Evolutionary conservation across 2,329 filamentous ascomycete species (phyloP).

Genomic region (Pseudogymnoascus sp.): DNA sequence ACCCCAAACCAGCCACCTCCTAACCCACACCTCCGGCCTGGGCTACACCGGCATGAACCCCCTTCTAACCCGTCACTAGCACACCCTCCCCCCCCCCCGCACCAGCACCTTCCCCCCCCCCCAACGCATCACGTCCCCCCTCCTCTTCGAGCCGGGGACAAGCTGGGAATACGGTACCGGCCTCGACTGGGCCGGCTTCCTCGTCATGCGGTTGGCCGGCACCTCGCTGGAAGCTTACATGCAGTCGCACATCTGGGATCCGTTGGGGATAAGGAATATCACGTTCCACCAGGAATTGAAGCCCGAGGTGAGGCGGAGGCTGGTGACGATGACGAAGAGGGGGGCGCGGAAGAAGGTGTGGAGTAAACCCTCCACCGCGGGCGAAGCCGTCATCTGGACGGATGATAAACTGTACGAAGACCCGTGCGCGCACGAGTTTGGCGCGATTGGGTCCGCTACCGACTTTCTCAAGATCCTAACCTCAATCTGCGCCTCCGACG

Average conservation of each 20-base stretch:
- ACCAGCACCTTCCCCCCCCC: background rate
- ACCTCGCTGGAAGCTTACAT: conserved; percentile 17
- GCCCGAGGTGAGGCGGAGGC: conserved; percentile 15
- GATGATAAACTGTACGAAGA: conserved; percentile 13
- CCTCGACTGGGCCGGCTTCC: conserved; percentile 46
- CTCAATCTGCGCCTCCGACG: conserved; percentile 41
- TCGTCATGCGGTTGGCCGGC: conserved; percentile 33
- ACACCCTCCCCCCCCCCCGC: background rate
- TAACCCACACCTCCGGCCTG: conserved; percentile 23
- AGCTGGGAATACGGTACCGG: conserved; percentile 49
- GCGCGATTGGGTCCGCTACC: conserved; percentile 27
- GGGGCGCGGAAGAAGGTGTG: background rate
- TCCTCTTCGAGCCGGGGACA: conserved; percentile 56
- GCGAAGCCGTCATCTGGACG: conserved; percentile 9
- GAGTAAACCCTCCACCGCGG: background rate
- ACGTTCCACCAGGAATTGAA: conserved; percentile 20
- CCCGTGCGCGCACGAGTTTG: conserved; percentile 20
- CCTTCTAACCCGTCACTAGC: conserved; percentile 8
- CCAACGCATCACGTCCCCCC: conserved; percentile 28
- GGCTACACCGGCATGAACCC: conserved; percentile 17
- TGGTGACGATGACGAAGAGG: conserved; percentile 15
- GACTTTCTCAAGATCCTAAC: conserved; percentile 38
- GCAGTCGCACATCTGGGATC: conserved; percentile 19
- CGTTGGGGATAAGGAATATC: conserved; percentile 18
- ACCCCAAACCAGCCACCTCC: conserved; percentile 19